phyloP scores from a whole-genome alignment of 2,329 filamentous ascomycete genomes.

The Zarea fungicola region DNA sequence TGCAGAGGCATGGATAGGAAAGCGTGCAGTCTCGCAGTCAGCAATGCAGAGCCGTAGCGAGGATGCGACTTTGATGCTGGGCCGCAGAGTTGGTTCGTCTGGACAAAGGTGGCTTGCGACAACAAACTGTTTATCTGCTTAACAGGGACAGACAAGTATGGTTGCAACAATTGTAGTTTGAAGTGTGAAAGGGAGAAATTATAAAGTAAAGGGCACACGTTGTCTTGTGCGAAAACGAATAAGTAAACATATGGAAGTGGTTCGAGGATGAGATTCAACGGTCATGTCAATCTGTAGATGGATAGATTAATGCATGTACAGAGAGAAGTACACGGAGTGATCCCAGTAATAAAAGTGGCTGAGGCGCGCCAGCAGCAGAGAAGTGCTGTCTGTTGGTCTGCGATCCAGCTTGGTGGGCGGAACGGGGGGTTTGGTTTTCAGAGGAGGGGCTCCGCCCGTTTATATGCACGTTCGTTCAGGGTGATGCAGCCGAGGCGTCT shows the following conservation, averaged over 20 bases:
- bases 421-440: conserved; percentile 6
- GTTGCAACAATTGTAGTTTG: too few relatives aligned
- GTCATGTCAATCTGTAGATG: too few relatives aligned
- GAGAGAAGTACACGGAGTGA: too few relatives aligned
- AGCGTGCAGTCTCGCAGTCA: too few relatives aligned
- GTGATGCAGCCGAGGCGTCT: neutral
- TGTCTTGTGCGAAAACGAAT: too few relatives aligned
- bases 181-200: too few relatives aligned
- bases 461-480: conserved; percentile 38
- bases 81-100: too few relatives aligned
- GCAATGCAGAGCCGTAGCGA: neutral
- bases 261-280: too few relatives aligned
- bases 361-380: neutral
- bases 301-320: too few relatives aligned
- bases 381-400: conserved; percentile 1
- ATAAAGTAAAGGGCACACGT: too few relatives aligned
- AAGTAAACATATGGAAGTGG: too few relatives aligned
- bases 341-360: too few relatives aligned
- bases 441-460: conserved; percentile 41
- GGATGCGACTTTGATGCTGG: neutral
- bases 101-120: neutral
- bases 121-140: neutral
- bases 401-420: conserved; percentile 15
- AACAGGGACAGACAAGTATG: neutral
- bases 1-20: conserved; percentile 7